These are phyloP conservation scores for Glarea lozoyensis DNA, from an alignment of 495 filamentous ascomycete species.

Conservation along the genomic window DNA sequence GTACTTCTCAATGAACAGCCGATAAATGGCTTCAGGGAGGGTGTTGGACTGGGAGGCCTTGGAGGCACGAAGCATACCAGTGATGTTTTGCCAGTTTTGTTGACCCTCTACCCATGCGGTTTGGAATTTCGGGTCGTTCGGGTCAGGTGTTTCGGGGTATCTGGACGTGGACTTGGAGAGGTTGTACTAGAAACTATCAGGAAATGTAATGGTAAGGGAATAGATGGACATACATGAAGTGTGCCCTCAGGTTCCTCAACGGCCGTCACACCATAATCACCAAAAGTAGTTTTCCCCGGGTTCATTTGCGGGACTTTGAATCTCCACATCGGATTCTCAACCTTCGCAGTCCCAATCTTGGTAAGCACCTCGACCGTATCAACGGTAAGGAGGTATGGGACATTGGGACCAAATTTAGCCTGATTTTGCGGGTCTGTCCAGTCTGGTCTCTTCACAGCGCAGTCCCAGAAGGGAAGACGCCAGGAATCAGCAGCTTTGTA, in stretches of 20 bases:
- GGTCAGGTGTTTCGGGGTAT: slow-evolving; percentile 9
- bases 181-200: neutral
- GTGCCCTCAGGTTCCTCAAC: too few species aligned
- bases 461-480: slow-evolving; percentile 46
- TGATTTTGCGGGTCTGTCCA: neutral
- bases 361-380: slow-evolving; percentile 26
- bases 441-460: slow-evolving; percentile 29
- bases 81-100: slow-evolving; percentile 4
- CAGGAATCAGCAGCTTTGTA: slow-evolving; percentile 34
- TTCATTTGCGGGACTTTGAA: slow-evolving; percentile 24
- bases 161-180: neutral
- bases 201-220: too few species aligned
- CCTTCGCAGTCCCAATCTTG: slow-evolving; percentile 8
- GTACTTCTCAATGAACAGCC: slow-evolving; percentile 9
- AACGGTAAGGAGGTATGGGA: slow-evolving; percentile 18
- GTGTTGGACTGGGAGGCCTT: slow-evolving; percentile 9
- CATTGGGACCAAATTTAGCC: neutral
- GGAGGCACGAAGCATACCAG: slow-evolving; percentile 5
- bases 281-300: slow-evolving; percentile 19
- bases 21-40: slow-evolving; percentile 9
- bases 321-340: slow-evolving; percentile 28
- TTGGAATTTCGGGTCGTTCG: neutral
- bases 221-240: too few species aligned
- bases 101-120: neutral
- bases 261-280: slow-evolving; percentile 2